Conservation (phyloP, 2,329 filamentous ascomycete genomes). For the Botryotinia calthae region DNA sequence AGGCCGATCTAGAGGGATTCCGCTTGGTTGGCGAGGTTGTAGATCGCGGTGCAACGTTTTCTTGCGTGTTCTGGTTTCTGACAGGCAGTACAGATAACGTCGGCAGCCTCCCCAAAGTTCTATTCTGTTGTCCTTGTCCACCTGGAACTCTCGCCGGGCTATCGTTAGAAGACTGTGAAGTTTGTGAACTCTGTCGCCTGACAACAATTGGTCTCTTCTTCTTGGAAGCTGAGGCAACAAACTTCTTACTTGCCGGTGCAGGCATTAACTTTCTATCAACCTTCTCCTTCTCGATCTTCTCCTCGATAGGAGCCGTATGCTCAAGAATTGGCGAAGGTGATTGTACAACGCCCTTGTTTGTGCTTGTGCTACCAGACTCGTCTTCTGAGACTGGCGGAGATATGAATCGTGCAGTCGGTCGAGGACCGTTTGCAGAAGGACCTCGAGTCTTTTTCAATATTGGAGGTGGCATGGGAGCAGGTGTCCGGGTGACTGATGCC, state of each 20-base stretch:
- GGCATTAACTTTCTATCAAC: slow-evolving; percentile 21
- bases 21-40: slow-evolving; percentile 16
- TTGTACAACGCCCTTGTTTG: slow-evolving; percentile 28
- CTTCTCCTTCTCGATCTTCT: slow-evolving; percentile 25
- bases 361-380: slow-evolving; percentile 42
- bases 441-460: slow-evolving; percentile 60
- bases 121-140: slow-evolving; percentile 2
- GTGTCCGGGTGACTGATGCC: slow-evolving; percentile 34
- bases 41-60: slow-evolving; percentile 5
- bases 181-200: slow-evolving; percentile 50
- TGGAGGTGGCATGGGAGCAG: slow-evolving; percentile 48
- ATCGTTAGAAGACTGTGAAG: slow-evolving; percentile 43
- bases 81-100: not conserved
- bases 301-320: slow-evolving; percentile 22
- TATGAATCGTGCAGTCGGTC: slow-evolving; percentile 60
- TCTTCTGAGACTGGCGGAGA: slow-evolving; percentile 52
- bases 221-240: slow-evolving; percentile 44
- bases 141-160: slow-evolving; percentile 21
- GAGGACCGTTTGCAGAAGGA: slow-evolving; percentile 51
- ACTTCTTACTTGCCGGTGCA: slow-evolving; percentile 39
- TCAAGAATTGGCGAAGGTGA: slow-evolving; percentile 30
- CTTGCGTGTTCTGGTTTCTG: slow-evolving; percentile 10
- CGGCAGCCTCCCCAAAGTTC: slow-evolving; percentile 1
- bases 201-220: slow-evolving; percentile 49
- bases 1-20: not conserved